A percentile compares a stretch with the other conserved stretches of the same genome.
These are phyloP conservation scores for Aspergillus neotritici DNA, from an alignment of 2,329 filamentous ascomycete species.

Conservation along the genomic window DNA sequence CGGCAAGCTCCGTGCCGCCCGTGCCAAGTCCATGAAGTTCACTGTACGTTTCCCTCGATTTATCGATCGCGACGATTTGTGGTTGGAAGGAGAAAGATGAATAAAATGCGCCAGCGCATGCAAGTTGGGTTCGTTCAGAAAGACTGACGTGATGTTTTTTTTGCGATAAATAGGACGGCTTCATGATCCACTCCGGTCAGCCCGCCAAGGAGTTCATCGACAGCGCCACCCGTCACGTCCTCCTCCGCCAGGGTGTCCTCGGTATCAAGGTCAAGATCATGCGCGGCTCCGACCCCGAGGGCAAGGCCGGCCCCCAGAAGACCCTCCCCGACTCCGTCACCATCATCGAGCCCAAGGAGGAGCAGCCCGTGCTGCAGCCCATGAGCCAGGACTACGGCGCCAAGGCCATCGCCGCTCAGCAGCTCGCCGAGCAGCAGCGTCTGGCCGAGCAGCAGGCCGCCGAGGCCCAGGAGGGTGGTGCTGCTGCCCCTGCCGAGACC, in stretches of 20 bases:
- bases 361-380: slow-evolving; percentile 89
- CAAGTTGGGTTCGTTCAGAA: not conserved
- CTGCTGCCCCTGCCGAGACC: slow-evolving; percentile 35
- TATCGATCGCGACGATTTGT: not conserved
- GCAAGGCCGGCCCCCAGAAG: slow-evolving; percentile 97
- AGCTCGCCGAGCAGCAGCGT: slow-evolving; percentile 51
- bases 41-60: slow-evolving; percentile 56
- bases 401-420: slow-evolving; percentile 67
- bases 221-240: slow-evolving; percentile 95
- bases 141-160: slow-evolving; percentile 8
- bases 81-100: no score
- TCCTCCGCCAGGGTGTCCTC: slow-evolving; percentile 98
- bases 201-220: slow-evolving; percentile 99
- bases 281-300: slow-evolving; percentile 98
- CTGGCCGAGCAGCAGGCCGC: slow-evolving; percentile 54
- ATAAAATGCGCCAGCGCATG: no score
- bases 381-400: slow-evolving; percentile 98
- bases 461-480: slow-evolving; percentile 38
- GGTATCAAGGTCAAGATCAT: slow-evolving; percentile 99
- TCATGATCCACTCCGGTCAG: slow-evolving; percentile 99
- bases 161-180: slow-evolving; percentile 62
- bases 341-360: slow-evolving; percentile 99
- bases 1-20: slow-evolving; percentile 96
- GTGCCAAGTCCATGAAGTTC: slow-evolving; percentile 99
- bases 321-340: slow-evolving; percentile 96